Evolutionary conservation across 768 basidiomycete species (phyloP).

Genomic region (Leccinellum rugosiceps): DNA sequence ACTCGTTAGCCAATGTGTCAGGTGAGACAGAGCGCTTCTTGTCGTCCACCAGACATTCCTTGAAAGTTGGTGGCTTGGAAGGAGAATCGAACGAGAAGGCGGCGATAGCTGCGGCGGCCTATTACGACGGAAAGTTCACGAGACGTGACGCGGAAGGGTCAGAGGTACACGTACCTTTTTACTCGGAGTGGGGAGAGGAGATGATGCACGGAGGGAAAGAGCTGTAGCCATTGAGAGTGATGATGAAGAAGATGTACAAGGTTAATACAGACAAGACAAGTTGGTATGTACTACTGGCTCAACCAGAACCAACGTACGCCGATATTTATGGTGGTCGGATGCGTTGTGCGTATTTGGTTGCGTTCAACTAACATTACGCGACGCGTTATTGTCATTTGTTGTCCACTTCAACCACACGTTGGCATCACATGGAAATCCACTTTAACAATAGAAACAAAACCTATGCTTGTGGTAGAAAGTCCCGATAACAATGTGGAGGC

Average conservation of each 20-base stretch:
- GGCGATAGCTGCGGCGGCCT: conserved; percentile 43
- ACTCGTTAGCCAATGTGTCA: conserved; percentile 27
- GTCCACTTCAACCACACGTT: neutral
- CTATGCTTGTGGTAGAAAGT: neutral
- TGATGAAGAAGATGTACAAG: neutral
- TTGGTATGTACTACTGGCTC: neutral
- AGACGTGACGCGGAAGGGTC: neutral
- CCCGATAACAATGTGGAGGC: neutral
- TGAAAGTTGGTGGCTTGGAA: conserved; percentile 21
- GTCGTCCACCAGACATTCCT: conserved; percentile 27
- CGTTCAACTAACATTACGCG: conserved; percentile 32
- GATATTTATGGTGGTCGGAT: conserved; percentile 18
- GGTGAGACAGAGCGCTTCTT: conserved; percentile 32
- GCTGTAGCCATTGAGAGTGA: conserved; percentile 21
- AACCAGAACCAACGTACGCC: neutral
- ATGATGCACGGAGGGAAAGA: conserved; percentile 19
- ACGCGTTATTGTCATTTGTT: conserved; percentile 36
- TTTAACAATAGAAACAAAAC: conserved; percentile 3
- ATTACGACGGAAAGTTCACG: neutral
- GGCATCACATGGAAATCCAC: neutral
- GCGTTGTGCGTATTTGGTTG: conserved; percentile 30
- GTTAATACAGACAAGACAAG: neutral
- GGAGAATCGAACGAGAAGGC: conserved; percentile 44
- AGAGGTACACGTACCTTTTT: conserved; percentile 40
- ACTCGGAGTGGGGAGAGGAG: conserved; percentile 41